These are phyloP conservation scores for Termitomyces heimii DNA, from an alignment of 768 basidiomycete species.

Conservation along the genomic window DNA sequence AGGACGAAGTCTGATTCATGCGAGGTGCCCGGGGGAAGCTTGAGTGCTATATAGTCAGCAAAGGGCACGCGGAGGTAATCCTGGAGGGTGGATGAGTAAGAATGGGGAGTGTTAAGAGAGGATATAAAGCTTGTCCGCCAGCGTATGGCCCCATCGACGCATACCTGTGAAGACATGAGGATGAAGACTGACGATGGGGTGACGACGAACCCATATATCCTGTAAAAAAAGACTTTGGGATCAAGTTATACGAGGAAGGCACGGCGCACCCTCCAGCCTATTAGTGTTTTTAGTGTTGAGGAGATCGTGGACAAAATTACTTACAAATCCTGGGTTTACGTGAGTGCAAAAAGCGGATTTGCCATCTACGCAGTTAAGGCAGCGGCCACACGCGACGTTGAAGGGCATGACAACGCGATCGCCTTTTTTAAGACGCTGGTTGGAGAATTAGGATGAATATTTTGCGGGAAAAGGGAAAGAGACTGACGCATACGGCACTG, in stretches of 20 bases:
- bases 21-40: conserved; percentile 45
- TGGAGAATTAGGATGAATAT: not conserved
- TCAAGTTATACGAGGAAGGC: too few species aligned
- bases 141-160: conserved; percentile 53
- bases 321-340: conserved; percentile 53
- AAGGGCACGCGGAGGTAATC: conserved; percentile 53
- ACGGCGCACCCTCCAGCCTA: conserved; percentile 42
- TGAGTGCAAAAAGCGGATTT: conserved; percentile 49
- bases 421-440: conserved; percentile 43
- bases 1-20: conserved; percentile 51
- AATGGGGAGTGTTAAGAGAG: not conserved
- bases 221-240: too few species aligned
- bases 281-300: not conserved
- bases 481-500: conserved; percentile 35
- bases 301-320: conserved; percentile 4
- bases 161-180: conserved; percentile 27
- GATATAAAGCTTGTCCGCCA: conserved; percentile 43
- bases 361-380: conserved; percentile 49
- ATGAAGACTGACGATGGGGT: not conserved
- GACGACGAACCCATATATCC: not conserved
- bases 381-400: conserved; percentile 54
- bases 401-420: conserved; percentile 60
- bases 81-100: conserved; percentile 15
- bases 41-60: conserved; percentile 51
- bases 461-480: not conserved